Evolutionary conservation across 306 rosid genomes (phyloP).

Genomic region (Trichosanthes truncata): DNA sequence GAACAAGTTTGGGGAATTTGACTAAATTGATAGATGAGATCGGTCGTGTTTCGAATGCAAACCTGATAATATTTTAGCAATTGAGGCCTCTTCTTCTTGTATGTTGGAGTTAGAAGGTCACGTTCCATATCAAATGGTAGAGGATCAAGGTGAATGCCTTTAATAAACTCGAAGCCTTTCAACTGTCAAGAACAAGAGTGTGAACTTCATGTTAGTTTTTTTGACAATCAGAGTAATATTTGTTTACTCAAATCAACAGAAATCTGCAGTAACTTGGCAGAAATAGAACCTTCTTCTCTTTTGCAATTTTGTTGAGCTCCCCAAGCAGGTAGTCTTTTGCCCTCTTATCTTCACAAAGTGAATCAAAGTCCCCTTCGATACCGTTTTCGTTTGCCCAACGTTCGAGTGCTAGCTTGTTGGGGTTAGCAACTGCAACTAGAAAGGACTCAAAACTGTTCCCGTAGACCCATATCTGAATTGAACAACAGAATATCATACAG

Average conservation of each 20-base stretch:
- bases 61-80: constrained; percentile 85
- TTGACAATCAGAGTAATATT: background rate
- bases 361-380: constrained; percentile 49
- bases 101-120: constrained; percentile 91
- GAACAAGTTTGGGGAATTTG: background rate
- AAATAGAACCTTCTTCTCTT: constrained; percentile 71
- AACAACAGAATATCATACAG: background rate
- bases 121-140: constrained; percentile 92
- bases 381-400: constrained; percentile 77
- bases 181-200: constrained; percentile 44
- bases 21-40: background rate
- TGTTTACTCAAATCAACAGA: background rate
- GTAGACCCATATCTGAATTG: constrained; percentile 78
- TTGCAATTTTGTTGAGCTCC: constrained; percentile 58
- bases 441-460: constrained; percentile 95
- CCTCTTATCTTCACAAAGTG: constrained; percentile 57
- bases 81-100: constrained; percentile 96
- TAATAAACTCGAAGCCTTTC: constrained; percentile 85
- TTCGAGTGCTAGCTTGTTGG: constrained; percentile 56
- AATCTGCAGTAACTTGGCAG: constrained; percentile 4
- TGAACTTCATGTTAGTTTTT: constrained; percentile 20
- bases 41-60: background rate
- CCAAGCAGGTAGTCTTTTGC: constrained; percentile 59
- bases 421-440: constrained; percentile 84
- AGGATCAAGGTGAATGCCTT: constrained; percentile 79